Evolutionary conservation across 1,284 basidiomycete genomes (phyloP), one percentile per base, ranked within the genome.

Genomic region (Exsudoporus floridanus): DNA sequence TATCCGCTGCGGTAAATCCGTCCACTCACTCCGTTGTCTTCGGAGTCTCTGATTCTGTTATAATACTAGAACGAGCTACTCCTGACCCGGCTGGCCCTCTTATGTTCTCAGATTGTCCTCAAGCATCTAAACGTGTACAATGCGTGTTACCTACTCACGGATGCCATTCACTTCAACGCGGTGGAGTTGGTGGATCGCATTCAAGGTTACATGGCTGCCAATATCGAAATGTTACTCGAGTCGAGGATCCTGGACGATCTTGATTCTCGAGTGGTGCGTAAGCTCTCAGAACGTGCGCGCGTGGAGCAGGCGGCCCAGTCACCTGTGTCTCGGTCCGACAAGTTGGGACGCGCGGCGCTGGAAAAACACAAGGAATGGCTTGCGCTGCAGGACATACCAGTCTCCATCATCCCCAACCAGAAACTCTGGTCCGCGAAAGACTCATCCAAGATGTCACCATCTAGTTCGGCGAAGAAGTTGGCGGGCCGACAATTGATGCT

Each of bases 221-320:
- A 92, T 65, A 78, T 98, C 76, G 97, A 99, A 69, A 86, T 88
- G 0, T 79, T 98, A 49, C 80, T 99, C 21, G 94, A 98, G 67
- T 79, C 78, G 28, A 82, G 83, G 5, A 81, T 94, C 61, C 79
- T 99, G 21, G 83, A 89, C 45, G 90, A 90, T 59, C 79, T 98
- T 43, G 78, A 88, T 4, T 68, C 76, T 21, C 77, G 81, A 30
- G 79, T 93, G 30, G 72, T 97, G 53, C 80, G 80, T 41, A 81
- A 87, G 50, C 79, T 99, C 4, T 78, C 86, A 0, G 64, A 67
- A 1, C 89, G 83, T 54, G 77, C 90, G 4, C 77, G 79, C 25
- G 55, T 69, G 7, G 77, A 81, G 43, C 96, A 99, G 70, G 72
- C 76, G 3, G 74, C 78, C 38, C 88, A 90, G 62, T 77, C 85